Percentiles rank a stretch among this genome's conserved stretches.
phyloP scores from a whole-genome alignment of 2,329 filamentous ascomycete species.

The Fusarium albosuccineum region DNA sequence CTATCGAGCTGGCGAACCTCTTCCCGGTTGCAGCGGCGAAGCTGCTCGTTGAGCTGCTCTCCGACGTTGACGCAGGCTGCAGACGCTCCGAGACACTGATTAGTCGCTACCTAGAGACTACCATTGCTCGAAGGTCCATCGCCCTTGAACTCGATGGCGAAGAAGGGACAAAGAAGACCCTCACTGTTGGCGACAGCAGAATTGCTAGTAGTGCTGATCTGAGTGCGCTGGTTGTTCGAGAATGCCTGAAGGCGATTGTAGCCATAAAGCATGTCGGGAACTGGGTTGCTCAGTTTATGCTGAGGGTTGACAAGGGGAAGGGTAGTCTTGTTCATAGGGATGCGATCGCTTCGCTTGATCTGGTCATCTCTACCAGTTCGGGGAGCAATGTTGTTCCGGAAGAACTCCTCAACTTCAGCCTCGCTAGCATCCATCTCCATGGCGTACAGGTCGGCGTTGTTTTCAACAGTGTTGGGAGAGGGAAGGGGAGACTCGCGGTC shows the following conservation, averaged over 20 bases:
- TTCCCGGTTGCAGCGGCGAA: background rate
- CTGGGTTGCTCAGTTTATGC: constrained; percentile 6
- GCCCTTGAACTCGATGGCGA: constrained; percentile 11
- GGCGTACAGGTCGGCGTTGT: background rate
- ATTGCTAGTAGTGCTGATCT: background rate
- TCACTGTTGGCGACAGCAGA: constrained; percentile 4
- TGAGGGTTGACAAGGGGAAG: background rate
- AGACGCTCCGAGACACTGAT: constrained; percentile 52
- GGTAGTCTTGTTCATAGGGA: constrained; percentile 1
- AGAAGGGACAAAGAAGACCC: constrained; percentile 4
- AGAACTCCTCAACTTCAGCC: constrained; percentile 8
- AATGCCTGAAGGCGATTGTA: constrained; percentile 8
- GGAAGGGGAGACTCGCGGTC: background rate
- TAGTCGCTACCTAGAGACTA: constrained; percentile 48
- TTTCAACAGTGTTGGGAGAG: background rate
- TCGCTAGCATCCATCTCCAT: constrained; percentile 13
- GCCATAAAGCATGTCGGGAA: constrained; percentile 16
- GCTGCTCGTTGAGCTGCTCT: constrained; percentile 4
- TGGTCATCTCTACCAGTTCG: background rate
- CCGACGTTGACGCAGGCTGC: constrained; percentile 50
- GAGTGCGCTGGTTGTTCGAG: background rate
- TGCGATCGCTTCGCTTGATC: constrained; percentile 6
- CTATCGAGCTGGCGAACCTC: constrained; percentile 39
- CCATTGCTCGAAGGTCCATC: constrained; percentile 22
- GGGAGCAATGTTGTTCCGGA: background rate